Conservation (phyloP, 257 asterid species). For the Penstemon barbatus region DNA sequence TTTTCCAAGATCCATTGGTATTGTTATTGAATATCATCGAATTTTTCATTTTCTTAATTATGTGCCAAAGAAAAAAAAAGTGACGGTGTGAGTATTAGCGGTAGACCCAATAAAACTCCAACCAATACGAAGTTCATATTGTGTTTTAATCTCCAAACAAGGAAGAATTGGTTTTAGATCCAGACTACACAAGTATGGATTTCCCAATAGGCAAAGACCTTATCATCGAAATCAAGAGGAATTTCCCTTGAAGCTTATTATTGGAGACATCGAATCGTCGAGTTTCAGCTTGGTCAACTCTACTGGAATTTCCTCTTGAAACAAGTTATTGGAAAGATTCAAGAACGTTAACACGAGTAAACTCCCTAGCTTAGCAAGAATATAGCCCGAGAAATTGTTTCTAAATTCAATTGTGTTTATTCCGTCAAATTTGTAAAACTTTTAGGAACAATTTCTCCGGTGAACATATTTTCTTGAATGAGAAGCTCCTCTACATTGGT, state of each 20-base stretch:
- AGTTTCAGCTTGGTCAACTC: conserved; percentile 61
- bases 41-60: conserved; percentile 48
- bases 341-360: conserved; percentile 55
- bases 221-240: conserved; percentile 51
- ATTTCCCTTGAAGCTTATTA: conserved; percentile 76
- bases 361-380: conserved; percentile 61
- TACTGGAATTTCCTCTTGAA: conserved; percentile 65
- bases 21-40: conserved; percentile 30
- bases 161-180: conserved; percentile 52
- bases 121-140: conserved; percentile 40
- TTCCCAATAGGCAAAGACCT: conserved; percentile 54
- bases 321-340: conserved; percentile 62
- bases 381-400: conserved; percentile 57
- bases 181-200: conserved; percentile 66
- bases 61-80: conserved; percentile 37
- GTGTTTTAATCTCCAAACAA: conserved; percentile 52
- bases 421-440: conserved; percentile 44
- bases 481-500: conserved; percentile 55
- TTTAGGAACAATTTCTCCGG: conserved; percentile 56
- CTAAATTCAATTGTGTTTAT: conserved; percentile 57
- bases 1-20: conserved; percentile 50
- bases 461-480: conserved; percentile 53
- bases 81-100: conserved; percentile 39
- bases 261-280: conserved; percentile 64
- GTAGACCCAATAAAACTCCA: conserved; percentile 47